Conservation (phyloP, 495 filamentous ascomycete species). For the Podospora didyma region DNA sequence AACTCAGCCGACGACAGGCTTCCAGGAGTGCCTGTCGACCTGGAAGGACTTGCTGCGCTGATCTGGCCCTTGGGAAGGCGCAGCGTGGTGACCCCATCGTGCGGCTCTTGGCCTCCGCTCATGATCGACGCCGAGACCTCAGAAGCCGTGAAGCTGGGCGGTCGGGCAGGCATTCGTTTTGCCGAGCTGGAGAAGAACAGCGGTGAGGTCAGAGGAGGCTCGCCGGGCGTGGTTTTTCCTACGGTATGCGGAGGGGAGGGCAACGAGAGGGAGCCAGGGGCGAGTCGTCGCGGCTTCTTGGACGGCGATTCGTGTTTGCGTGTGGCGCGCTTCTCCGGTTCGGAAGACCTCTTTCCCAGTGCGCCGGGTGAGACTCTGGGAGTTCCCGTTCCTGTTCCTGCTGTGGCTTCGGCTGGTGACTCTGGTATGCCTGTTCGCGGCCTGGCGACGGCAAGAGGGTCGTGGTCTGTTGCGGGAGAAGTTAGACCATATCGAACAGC, state of each 20-base stretch:
- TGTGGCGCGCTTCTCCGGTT: slow-evolving; percentile 4
- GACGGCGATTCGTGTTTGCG: slow-evolving; percentile 15
- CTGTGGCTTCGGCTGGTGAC: background rate
- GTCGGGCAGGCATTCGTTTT: slow-evolving; percentile 43
- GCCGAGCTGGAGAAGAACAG: slow-evolving; percentile 56
- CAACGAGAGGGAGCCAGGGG: slow-evolving; percentile 23
- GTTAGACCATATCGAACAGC: slow-evolving; percentile 23
- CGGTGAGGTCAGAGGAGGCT: slow-evolving; percentile 35
- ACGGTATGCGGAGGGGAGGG: slow-evolving; percentile 20
- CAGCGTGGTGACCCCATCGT: slow-evolving; percentile 58
- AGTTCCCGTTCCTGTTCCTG: background rate
- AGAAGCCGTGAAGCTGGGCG: slow-evolving; percentile 50
- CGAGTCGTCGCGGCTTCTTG: slow-evolving; percentile 22
- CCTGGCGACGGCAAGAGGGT: background rate
- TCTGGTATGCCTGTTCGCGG: background rate
- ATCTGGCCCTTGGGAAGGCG: slow-evolving; percentile 59
- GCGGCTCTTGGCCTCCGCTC: slow-evolving; percentile 44
- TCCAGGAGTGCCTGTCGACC: slow-evolving; percentile 46
- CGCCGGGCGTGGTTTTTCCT: slow-evolving; percentile 22
- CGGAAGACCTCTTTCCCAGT: slow-evolving; percentile 15
- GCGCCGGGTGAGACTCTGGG: background rate
- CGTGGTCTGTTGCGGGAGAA: slow-evolving; percentile 7
- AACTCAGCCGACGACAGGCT: slow-evolving; percentile 43
- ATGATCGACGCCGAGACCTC: slow-evolving; percentile 58
- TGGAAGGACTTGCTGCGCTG: slow-evolving; percentile 42